Conservation (phyloP, 805 yeast genomes). For the Brettanomyces sp. region DNA sequence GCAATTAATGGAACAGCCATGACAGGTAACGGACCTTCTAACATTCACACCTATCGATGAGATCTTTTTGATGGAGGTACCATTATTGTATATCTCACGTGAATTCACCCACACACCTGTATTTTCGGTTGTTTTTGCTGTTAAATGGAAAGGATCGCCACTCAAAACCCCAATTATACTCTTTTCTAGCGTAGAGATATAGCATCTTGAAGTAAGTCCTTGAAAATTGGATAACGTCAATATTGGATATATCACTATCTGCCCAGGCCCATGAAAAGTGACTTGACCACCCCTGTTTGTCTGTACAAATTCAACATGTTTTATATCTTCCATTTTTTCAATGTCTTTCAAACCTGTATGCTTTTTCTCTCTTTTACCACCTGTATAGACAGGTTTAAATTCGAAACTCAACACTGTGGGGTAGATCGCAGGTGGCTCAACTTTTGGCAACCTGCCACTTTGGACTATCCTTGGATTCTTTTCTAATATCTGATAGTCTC, state of each 20-base stretch:
- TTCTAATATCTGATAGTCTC: constrained; percentile 20
- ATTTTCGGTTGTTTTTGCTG: constrained; percentile 46
- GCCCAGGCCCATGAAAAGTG: constrained; percentile 97
- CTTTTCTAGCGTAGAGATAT: constrained; percentile 36
- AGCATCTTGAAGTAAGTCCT: constrained; percentile 42
- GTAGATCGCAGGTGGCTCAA: constrained; percentile 34
- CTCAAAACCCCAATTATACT: constrained; percentile 21
- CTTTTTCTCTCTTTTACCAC: constrained; percentile 74
- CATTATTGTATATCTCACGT: neutral
- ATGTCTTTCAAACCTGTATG: constrained; percentile 26
- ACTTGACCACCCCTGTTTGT: constrained; percentile 91
- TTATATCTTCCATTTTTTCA: constrained; percentile 17
- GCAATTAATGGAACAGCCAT: constrained; percentile 81
- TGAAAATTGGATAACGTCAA: constrained; percentile 56
- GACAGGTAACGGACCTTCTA: constrained; percentile 75
- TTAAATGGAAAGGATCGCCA: constrained; percentile 25
- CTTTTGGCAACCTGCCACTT: constrained; percentile 1
- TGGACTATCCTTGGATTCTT: constrained; percentile 10
- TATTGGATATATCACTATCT: constrained; percentile 75
- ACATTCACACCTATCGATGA: constrained; percentile 88
- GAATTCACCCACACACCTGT: constrained; percentile 80
- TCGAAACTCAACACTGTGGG: constrained; percentile 77
- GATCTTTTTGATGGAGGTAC: constrained; percentile 43
- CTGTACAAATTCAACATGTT: constrained; percentile 57
- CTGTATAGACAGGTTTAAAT: constrained; percentile 80